Evolutionary conservation across 768 basidiomycete species (phyloP), one percentile per base, ranked within the genome.

Genomic region (Boletus barrowsii): DNA sequence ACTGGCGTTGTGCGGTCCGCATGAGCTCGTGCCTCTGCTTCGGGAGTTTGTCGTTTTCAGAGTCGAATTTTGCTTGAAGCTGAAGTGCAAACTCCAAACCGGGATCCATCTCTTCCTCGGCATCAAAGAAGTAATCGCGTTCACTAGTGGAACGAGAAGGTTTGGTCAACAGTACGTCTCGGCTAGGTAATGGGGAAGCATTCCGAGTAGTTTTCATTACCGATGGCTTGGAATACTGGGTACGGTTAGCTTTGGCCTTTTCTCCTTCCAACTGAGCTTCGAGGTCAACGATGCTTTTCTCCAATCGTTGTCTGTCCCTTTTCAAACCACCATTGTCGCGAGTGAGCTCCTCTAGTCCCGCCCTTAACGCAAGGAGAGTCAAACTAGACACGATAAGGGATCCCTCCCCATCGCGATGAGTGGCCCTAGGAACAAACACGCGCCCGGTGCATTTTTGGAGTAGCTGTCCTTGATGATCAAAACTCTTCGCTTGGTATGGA

Each of bases 401-500:
- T 22, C 71, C 67, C 14, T 69, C 68, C 55, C 69, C n/a, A n/a
- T 66, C 63, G 13, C 50, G 22, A 41, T 59, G 51, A 41, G 51
- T 32, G 5, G 57, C 49, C 35, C 68, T 71, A 1, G 80, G 72
- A 10, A 77, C 68, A 55, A 87, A 78, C 52, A 80, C 69, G 47
- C 85, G 79, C 1, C 76, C 82, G 5, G 79, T 78, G 60, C 75
- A 87, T 56, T 82, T 76, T 8, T 73, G 72, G 29, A 84, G 71
- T 2, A 82, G 72, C 48, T 80, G 77, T 3, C 80, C 76, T 57
- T 86, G 80, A 80, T 80, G 80, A 44, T 79, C 78, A 37, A 80
- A 59, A 24, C n/a, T n/a, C n/a, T 60, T 59, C 17, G 64, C 61
- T 54, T 79, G 76, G 4, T 69, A 3, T 22, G 22, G 3, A 22